Evolutionary conservation across 2,329 filamentous ascomycete species (phyloP), one percentile per base, ranked within the genome.

Genomic region (Ophiosphaerella narmari): DNA sequence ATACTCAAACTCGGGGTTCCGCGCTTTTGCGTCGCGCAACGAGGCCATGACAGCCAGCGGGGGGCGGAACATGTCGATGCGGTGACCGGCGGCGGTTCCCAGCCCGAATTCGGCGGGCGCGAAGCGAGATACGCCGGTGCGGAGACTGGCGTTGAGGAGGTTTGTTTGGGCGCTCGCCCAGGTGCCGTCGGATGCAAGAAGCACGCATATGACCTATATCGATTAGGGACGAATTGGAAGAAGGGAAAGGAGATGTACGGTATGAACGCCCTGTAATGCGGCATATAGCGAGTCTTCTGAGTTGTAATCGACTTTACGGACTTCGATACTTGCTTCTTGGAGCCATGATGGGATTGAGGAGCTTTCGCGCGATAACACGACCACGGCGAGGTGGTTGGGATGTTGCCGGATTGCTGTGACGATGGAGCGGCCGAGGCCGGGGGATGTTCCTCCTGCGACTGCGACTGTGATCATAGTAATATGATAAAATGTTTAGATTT

Each of bases 71-170:
- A 68, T 41, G 7, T 61, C 62, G 11, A 72, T 54, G 16, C 49
- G 50, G 1, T 42, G 24, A 1, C 63, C 57, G 8, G 56, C 48
- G 2, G 50, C n/a, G 5, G 55, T 45, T 5, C 61, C 56, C 4
- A 59, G 36, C n/a, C 73, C 75, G 46, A 79, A 83, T 46, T 73
- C 75, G 57, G 77, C 79, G 2, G 80, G 80, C 26, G 83, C 74
- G 54, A 82, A 84, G 37, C 82, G 76, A 52, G 76, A 73, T 8
- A 83, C 76, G 0, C 80, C 78, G 3, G 76, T 78, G 39, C 71
- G 70, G 54, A 81, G 79, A 1, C 78, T 75, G 2, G 80, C 81
- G 31, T 74, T 75, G 29, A 75, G 74, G 2, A 83, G 71, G 1
- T 71, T 71, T 8, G 79, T 75, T 52, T 84, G 77, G 9, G 75